Evolutionary conservation across 371 early-diverging fungal genomes (phyloP).

Genomic region (Cokeromyces recurvatus): DNA sequence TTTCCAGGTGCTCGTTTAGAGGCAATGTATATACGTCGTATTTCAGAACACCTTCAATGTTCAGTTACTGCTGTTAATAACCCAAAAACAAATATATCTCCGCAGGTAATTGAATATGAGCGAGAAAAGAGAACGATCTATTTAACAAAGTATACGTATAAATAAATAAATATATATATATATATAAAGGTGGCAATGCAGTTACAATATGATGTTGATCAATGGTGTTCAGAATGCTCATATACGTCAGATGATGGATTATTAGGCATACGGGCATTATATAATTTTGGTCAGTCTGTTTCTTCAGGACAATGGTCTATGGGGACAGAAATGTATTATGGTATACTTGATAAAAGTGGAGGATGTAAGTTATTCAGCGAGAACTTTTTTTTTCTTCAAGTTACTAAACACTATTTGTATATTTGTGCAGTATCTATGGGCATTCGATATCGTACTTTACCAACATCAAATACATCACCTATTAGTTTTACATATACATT

Average conservation of each 20-base stretch:
- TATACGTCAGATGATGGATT: conserved; percentile 75
- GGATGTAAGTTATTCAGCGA: conserved; percentile 61
- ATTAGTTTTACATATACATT: conserved; percentile 72
- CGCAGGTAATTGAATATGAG: conserved; percentile 46
- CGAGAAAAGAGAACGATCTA: no score
- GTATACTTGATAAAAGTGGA: conserved; percentile 79
- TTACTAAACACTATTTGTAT: background rate
- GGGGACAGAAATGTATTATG: conserved; percentile 83
- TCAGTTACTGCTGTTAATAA: conserved; percentile 70
- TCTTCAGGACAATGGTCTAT: conserved; percentile 62
- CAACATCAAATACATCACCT: conserved; percentile 42
- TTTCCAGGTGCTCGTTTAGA: conserved; percentile 77
- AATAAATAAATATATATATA: background rate
- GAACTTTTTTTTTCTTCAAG: no score
- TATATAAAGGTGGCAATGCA: conserved; percentile 71
- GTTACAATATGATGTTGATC: conserved; percentile 65
- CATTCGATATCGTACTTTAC: conserved; percentile 63
- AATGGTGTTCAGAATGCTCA: conserved; percentile 75
- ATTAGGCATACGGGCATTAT: conserved; percentile 72
- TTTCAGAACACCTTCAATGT: conserved; percentile 59
- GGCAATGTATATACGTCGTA: conserved; percentile 62
- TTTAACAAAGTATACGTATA: no score
- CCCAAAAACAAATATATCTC: conserved; percentile 38
- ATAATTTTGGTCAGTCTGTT: conserved; percentile 54
- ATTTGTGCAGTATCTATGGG: conserved; percentile 60